Percentiles rank a stretch among this genome's conserved stretches.
phyloP scores from a whole-genome alignment of 768 basidiomycete species.

The Suillus discolor region DNA sequence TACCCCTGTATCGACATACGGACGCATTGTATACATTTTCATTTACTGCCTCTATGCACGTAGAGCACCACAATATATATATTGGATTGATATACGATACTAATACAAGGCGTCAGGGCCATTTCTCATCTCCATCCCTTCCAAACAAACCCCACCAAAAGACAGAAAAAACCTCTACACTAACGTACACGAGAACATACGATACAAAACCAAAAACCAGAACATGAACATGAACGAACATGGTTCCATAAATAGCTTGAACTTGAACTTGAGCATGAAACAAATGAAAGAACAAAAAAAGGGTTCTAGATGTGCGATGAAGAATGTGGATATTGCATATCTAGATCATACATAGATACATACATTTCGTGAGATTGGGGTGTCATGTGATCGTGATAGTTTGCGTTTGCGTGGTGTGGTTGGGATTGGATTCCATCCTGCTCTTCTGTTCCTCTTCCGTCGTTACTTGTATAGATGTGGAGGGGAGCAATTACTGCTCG shows the following conservation, averaged over 20 bases:
- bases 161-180: slow-evolving; percentile 1
- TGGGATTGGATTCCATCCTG: background rate
- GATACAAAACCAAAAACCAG: background rate
- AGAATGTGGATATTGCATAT: slow-evolving; percentile 11
- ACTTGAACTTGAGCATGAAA: background rate
- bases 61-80: slow-evolving; percentile 5
- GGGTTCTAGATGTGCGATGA: slow-evolving; percentile 7
- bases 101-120: slow-evolving; percentile 26
- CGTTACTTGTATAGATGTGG: slow-evolving; percentile 1
- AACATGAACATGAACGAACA: background rate
- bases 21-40: background rate
- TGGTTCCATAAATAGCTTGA: slow-evolving; percentile 6
- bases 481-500: slow-evolving; percentile 39
- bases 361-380: background rate
- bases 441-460: background rate
- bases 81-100: slow-evolving; percentile 25
- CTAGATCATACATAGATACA: slow-evolving; percentile 6
- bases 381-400: background rate
- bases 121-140: slow-evolving; percentile 9
- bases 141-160: background rate
- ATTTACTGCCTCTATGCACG: background rate
- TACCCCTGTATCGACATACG: background rate
- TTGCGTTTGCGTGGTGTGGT: background rate
- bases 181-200: slow-evolving; percentile 15
- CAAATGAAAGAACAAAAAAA: background rate